Percentiles rank a stretch among this genome's conserved stretches.
Conservation (phyloP, 441 rosid species). For the Adansonia gregorii region DNA sequence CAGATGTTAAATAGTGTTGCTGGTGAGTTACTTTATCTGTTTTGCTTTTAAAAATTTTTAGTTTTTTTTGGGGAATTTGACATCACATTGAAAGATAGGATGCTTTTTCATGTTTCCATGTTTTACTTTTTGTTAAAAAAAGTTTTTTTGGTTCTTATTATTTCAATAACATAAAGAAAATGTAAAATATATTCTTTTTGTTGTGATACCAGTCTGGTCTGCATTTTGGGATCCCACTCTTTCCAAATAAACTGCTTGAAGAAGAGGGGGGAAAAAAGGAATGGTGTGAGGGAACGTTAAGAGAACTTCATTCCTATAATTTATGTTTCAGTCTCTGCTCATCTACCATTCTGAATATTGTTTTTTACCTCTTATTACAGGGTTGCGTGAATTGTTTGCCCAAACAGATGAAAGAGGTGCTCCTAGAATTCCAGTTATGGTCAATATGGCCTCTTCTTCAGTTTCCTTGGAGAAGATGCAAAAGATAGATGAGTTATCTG, state of each 20-base stretch:
- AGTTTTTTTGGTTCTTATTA: background rate
- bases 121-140: background rate
- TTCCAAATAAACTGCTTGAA: background rate
- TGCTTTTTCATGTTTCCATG: background rate
- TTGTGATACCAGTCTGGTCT: background rate
- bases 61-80: conserved; percentile 22
- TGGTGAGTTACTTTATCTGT: conserved; percentile 55
- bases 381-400: conserved; percentile 95
- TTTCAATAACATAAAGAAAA: conserved; percentile 8
- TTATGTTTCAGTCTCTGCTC: conserved; percentile 22
- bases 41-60: conserved; percentile 19
- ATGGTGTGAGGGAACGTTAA: background rate
- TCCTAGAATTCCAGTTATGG: conserved; percentile 97
- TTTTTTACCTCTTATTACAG: conserved; percentile 43
- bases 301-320: conserved; percentile 16
- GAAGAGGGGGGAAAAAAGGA: background rate
- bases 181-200: background rate
- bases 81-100: background rate
- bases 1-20: conserved; percentile 98
- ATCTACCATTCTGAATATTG: conserved; percentile 20
- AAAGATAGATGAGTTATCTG: conserved; percentile 54
- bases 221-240: background rate
- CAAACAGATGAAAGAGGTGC: conserved; percentile 96
- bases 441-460: conserved; percentile 90
- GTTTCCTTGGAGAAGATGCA: conserved; percentile 53